A percentile compares a stretch with the other conserved stretches of the same genome.
These are phyloP conservation scores for Agrocybe chaxingu DNA, from an alignment of 768 basidiomycete genomes.

Conservation along the genomic window DNA sequence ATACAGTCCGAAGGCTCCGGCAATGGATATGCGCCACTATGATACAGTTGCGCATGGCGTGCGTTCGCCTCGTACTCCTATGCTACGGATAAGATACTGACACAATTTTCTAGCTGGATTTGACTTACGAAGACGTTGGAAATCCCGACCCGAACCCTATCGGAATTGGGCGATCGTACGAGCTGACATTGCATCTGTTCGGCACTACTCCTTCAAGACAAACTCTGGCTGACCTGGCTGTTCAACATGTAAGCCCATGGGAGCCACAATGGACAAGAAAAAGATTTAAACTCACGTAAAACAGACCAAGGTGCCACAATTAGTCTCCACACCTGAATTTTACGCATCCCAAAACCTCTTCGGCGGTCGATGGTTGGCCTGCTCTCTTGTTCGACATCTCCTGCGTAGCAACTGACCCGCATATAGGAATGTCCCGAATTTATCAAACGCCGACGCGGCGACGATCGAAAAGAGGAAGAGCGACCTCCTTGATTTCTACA, in stretches of 20 bases:
- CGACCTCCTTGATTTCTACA: conserved; percentile 34
- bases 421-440: conserved; percentile 28
- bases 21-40: conserved; percentile 36
- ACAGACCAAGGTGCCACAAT: conserved; percentile 30
- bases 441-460: conserved; percentile 25
- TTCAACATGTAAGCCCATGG: conserved; percentile 21
- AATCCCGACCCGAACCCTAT: conserved; percentile 33
- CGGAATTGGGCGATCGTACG: conserved; percentile 35
- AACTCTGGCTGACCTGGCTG: conserved; percentile 25
- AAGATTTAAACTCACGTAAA: background rate
- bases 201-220: conserved; percentile 27
- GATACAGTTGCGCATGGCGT: conserved; percentile 36
- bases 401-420: background rate
- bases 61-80: background rate
- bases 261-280: too few relatives aligned
- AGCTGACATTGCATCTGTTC: conserved; percentile 31
- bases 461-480: conserved; percentile 32
- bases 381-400: background rate
- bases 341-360: conserved; percentile 33
- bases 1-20: conserved; percentile 33
- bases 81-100: background rate
- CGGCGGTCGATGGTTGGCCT: conserved; percentile 30
- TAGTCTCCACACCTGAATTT: conserved; percentile 30
- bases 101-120: conserved; percentile 24
- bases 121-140: conserved; percentile 37